phyloP scores from a whole-genome alignment of 352 stramenopile species.

The Elongisporangium senticosum region DNA sequence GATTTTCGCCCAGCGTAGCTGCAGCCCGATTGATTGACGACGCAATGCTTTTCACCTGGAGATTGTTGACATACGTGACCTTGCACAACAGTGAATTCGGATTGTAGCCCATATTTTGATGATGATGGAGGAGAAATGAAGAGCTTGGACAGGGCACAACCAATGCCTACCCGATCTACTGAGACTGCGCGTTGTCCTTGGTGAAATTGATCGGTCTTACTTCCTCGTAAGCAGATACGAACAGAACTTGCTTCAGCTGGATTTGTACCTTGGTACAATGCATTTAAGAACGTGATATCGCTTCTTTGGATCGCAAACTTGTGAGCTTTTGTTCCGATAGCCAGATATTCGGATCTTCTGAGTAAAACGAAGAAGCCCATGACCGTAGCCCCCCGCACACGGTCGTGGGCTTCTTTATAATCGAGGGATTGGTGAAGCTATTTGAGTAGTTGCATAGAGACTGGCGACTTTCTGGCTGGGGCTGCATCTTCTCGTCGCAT shows the following conservation, averaged over 20 bases:
- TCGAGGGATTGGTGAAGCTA: conserved; percentile 3
- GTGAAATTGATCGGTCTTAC: conserved; percentile 17
- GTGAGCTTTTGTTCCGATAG: conserved; percentile 7
- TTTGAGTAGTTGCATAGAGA: conserved; percentile 10
- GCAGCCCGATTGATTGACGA: conserved; percentile 5
- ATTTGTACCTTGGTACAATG: neutral
- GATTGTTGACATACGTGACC: neutral
- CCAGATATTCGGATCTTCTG: conserved; percentile 11
- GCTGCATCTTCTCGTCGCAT: conserved; percentile 18
- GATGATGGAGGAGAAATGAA: conserved; percentile 8
- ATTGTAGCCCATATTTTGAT: neutral
- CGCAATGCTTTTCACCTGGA: conserved; percentile 3
- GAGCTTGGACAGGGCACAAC: conserved; percentile 5
- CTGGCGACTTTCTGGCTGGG: conserved; percentile 3
- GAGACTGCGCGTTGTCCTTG: neutral
- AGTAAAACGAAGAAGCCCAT: conserved; percentile 17
- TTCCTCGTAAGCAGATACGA: conserved; percentile 8
- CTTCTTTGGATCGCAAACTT: conserved; percentile 7
- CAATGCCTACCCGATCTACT: conserved; percentile 1
- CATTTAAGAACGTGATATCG: neutral
- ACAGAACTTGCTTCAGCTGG: neutral
- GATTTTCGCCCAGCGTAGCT: neutral
- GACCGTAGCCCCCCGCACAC: conserved; percentile 23
- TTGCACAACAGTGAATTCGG: conserved; percentile 11
- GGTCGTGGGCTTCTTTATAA: conserved; percentile 10